phyloP scores from a whole-genome alignment of 1,284 basidiomycete genomes.

The Leccinum insigne region DNA sequence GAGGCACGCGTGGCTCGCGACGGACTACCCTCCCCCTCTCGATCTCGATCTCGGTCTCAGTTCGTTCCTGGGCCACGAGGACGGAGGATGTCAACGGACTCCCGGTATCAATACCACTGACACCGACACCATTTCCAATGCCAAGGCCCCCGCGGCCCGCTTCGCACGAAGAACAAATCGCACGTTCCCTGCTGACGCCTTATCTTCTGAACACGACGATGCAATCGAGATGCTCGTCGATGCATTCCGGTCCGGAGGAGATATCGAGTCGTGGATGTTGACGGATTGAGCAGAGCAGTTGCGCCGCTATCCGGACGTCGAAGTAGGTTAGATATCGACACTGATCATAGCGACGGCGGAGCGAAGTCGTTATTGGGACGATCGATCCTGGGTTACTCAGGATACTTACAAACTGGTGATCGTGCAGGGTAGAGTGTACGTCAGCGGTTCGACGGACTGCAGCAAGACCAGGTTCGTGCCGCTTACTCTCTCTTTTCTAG shows the following conservation, averaged over 20 bases:
- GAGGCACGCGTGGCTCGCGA: too few species aligned
- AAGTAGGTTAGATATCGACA: constrained; percentile 20
- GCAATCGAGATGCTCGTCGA: constrained; percentile 41
- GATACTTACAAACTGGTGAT: too few species aligned
- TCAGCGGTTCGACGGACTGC: too few species aligned
- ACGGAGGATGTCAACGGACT: background rate
- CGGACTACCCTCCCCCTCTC: too few species aligned
- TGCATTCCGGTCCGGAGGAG: constrained; percentile 16
- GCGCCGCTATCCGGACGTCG: too few species aligned
- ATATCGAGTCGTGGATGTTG: background rate
- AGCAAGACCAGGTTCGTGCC: too few species aligned
- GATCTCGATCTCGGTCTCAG: too few species aligned
- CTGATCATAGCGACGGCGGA: background rate
- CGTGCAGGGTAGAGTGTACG: too few species aligned
- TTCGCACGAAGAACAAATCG: constrained; percentile 31
- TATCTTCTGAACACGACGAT: constrained; percentile 37
- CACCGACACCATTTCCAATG: background rate
- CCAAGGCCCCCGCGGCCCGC: background rate
- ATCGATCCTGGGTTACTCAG: constrained; percentile 19
- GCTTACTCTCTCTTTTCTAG: too few species aligned
- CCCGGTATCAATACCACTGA: background rate
- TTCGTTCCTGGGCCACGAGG: too few species aligned
- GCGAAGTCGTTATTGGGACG: constrained; percentile 36
- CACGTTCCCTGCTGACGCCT: constrained; percentile 29
- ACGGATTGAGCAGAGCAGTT: constrained; percentile 28